These are phyloP conservation scores for Tagetes erecta DNA, from an alignment of 129 eudicot species.

Conservation along the genomic window DNA sequence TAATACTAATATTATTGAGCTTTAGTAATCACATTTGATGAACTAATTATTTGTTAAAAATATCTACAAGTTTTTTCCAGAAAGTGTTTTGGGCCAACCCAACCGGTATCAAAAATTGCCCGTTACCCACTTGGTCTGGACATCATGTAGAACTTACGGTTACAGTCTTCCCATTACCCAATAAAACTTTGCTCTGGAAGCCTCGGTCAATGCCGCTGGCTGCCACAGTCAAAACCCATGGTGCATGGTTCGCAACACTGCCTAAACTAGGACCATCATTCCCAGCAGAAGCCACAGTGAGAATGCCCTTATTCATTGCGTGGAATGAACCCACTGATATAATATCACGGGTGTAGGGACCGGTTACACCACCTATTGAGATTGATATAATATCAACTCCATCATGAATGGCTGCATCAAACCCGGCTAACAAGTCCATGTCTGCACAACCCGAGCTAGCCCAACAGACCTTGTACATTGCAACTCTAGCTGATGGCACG, in stretches of 20 bases:
- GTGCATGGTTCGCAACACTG: slow-evolving; percentile 67
- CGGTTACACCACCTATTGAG: slow-evolving; percentile 76
- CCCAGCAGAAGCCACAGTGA: slow-evolving; percentile 90
- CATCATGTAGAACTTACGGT: slow-evolving; percentile 44
- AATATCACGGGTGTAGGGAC: slow-evolving; percentile 43
- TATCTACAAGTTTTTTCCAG: neutral
- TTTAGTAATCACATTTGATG: neutral
- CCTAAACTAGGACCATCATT: slow-evolving; percentile 71
- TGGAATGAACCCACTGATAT: slow-evolving; percentile 77
- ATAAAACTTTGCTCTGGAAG: slow-evolving; percentile 57
- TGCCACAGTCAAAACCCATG: slow-evolving; percentile 87
- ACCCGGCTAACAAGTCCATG: slow-evolving; percentile 89
- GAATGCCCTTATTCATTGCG: slow-evolving; percentile 75
- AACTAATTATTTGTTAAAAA: neutral
- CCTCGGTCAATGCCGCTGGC: slow-evolving; percentile 82
- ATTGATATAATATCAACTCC: slow-evolving; percentile 89
- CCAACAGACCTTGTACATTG: slow-evolving; percentile 97
- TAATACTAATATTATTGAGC: neutral
- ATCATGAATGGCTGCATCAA: slow-evolving; percentile 81
- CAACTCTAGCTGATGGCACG: slow-evolving; percentile 85
- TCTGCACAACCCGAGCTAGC: slow-evolving; percentile 70
- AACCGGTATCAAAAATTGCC: neutral
- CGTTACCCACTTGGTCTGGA: neutral
- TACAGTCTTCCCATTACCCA: slow-evolving; percentile 61
- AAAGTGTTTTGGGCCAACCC: neutral